phyloP scores from a whole-genome alignment of 345 rosid species.

The Geranium rotundifolium region DNA sequence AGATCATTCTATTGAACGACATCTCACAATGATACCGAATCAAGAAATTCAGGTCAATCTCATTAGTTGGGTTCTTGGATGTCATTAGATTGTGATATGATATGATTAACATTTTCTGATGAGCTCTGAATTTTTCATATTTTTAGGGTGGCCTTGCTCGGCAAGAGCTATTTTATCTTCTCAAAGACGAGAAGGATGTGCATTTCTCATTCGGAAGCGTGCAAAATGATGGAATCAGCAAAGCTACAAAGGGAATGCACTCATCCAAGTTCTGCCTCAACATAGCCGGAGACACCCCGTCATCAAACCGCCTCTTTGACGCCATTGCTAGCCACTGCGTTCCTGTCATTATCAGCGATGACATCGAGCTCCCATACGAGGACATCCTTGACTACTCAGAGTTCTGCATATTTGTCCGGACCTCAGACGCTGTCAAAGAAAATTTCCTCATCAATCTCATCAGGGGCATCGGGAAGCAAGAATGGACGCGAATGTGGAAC shows the following conservation, averaged over 20 bases:
- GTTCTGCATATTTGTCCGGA: conserved; percentile 75
- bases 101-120: too few species aligned
- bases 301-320: conserved; percentile 91
- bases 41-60: not conserved
- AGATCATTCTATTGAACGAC: too few species aligned
- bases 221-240: conserved; percentile 44
- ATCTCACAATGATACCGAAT: too few species aligned
- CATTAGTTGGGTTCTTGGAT: too few species aligned
- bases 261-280: conserved; percentile 86
- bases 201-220: conserved; percentile 83
- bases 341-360: conserved; percentile 88
- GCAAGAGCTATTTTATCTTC: conserved; percentile 64
- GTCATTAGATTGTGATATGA: too few species aligned
- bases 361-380: conserved; percentile 88
- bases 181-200: conserved; percentile 72
- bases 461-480: conserved; percentile 53
- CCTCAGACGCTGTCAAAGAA: conserved; percentile 65
- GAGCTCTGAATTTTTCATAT: conserved; percentile 3
- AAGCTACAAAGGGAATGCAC: conserved; percentile 76
- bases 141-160: conserved; percentile 75
- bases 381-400: conserved; percentile 79
- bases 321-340: conserved; percentile 93
- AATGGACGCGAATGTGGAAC: conserved; percentile 68
- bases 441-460: conserved; percentile 53
- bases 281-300: conserved; percentile 96